Conservation (phyloP, 768 basidiomycete species). For the Xerocomus potaroensis region DNA sequence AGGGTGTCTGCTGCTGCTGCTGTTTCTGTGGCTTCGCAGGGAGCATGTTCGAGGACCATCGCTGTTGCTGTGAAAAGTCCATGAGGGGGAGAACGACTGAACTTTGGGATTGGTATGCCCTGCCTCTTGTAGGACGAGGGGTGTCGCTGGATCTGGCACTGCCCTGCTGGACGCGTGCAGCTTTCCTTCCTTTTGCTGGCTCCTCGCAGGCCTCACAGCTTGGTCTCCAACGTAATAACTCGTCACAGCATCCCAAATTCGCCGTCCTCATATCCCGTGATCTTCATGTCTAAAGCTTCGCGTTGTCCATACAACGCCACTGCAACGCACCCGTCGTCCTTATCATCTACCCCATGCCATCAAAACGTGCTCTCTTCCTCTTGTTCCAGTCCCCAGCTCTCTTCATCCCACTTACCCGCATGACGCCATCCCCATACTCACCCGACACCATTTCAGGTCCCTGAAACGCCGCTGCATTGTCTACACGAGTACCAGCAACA, state of each 20-base stretch:
- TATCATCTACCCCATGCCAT: conserved; percentile 19
- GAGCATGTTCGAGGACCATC: conserved; percentile 21
- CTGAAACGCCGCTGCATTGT: conserved; percentile 27
- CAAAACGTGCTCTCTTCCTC: conserved; percentile 16
- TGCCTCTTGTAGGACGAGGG: conserved; percentile 14
- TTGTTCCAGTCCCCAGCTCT: too few relatives aligned
- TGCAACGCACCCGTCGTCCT: neutral
- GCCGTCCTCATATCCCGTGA: too few relatives aligned
- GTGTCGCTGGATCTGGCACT: conserved; percentile 19
- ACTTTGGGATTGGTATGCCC: neutral
- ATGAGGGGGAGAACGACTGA: conserved; percentile 4
- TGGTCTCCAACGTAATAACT: conserved; percentile 19
- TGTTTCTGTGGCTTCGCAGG: conserved; percentile 2
- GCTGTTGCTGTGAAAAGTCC: conserved; percentile 26
- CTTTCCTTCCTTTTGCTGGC: too few relatives aligned
- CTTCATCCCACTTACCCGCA: too few relatives aligned
- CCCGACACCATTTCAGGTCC: conserved; percentile 8
- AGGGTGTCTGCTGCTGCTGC: conserved; percentile 10
- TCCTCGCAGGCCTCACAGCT: conserved; percentile 21
- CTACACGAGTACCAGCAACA: conserved; percentile 15
- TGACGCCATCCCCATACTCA: too few relatives aligned
- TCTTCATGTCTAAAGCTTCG: neutral
- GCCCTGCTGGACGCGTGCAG: conserved; percentile 2
- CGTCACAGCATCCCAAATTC: neutral
- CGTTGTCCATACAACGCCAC: conserved; percentile 1